Conservation (phyloP, 2,329 filamentous ascomycete species). For the Rutstroemia sp. region DNA sequence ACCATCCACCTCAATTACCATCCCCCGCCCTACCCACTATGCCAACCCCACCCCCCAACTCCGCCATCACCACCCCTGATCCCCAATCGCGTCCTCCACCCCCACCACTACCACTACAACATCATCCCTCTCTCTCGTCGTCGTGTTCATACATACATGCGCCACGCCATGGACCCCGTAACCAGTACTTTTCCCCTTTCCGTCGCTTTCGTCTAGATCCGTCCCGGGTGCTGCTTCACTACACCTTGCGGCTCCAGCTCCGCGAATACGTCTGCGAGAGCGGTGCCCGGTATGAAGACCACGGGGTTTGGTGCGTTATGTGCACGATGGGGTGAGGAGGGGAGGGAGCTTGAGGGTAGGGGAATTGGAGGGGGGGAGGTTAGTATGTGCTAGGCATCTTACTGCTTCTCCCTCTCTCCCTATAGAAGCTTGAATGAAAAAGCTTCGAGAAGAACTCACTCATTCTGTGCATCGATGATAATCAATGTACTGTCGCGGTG, state of each 20-base stretch:
- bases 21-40: constrained; percentile 37
- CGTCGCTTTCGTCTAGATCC: constrained; percentile 13
- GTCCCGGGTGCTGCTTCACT: too few species aligned
- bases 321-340: too few species aligned
- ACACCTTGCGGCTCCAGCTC: constrained; percentile 44
- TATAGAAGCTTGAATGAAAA: neutral
- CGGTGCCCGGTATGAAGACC: constrained; percentile 56
- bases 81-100: constrained; percentile 56
- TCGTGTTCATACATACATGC: constrained; percentile 58
- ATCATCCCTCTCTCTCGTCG: constrained; percentile 56
- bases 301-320: constrained; percentile 52
- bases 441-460: too few species aligned
- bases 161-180: constrained; percentile 55
- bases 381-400: constrained; percentile 33
- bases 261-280: constrained; percentile 52
- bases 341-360: too few species aligned
- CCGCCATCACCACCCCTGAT: constrained; percentile 48
- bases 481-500: constrained; percentile 54
- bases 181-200: constrained; percentile 54
- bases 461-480: constrained; percentile 66
- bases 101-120: too few species aligned
- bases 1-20: neutral
- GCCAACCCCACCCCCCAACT: constrained; percentile 57
- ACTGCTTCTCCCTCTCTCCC: too few species aligned
- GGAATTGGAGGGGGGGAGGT: too few species aligned